Evolutionary conservation across 768 basidiomycete species (phyloP).

Genomic region (Mycena galopus): DNA sequence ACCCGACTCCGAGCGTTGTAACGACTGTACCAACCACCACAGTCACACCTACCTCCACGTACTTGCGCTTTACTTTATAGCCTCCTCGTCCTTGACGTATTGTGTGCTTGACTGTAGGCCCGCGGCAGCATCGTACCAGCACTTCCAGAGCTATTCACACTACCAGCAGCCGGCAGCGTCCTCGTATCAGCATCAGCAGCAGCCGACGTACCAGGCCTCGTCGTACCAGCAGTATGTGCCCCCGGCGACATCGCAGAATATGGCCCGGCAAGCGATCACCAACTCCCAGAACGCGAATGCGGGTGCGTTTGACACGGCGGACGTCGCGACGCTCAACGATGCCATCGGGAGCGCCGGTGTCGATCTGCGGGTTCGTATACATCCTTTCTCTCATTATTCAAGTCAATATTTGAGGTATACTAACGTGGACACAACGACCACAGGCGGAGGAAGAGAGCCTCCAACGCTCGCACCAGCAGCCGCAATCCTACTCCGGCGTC

Average conservation of each 20-base stretch:
- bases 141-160: constrained; percentile 28
- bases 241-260: neutral
- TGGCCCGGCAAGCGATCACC: constrained; percentile 31
- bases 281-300: constrained; percentile 15
- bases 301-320: constrained; percentile 48
- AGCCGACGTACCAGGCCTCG: constrained; percentile 10
- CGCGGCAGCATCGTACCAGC: constrained; percentile 15
- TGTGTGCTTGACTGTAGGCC: constrained; percentile 19
- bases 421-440: too few relatives aligned
- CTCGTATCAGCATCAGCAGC: neutral
- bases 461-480: constrained; percentile 74
- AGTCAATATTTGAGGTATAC: too few relatives aligned
- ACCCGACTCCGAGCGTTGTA: neutral
- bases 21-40: neutral
- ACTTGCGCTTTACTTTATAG: neutral
- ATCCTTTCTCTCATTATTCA: neutral
- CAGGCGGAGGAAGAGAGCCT: constrained; percentile 92
- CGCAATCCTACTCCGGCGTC: constrained; percentile 67
- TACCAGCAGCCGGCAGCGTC: constrained; percentile 9
- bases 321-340: constrained; percentile 85
- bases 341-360: constrained; percentile 90
- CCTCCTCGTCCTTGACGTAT: constrained; percentile 5
- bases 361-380: constrained; percentile 77
- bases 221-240: constrained; percentile 22
- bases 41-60: constrained; percentile 9